A percentile compares a stretch with the other conserved stretches of the same genome.
Evolutionary conservation across 495 filamentous ascomycete genomes (phyloP).

Genomic region (Beverwykella pulmonaria): DNA sequence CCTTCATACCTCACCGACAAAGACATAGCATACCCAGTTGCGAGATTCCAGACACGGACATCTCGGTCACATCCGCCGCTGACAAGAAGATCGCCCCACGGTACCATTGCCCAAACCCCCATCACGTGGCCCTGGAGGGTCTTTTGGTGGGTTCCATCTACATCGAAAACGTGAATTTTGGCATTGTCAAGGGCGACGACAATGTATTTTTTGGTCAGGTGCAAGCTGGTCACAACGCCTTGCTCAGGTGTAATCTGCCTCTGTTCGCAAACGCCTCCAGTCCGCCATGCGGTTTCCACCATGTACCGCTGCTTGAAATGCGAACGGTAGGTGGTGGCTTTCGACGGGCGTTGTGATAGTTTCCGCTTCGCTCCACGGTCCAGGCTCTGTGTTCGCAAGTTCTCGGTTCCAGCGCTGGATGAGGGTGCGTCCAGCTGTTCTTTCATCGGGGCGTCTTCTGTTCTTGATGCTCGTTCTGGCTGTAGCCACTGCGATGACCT

Average conservation of each 20-base stretch:
- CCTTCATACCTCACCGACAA: neutral
- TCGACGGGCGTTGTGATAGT: slow-evolving; percentile 39
- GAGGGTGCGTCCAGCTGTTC: slow-evolving; percentile 20
- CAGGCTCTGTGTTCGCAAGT: slow-evolving; percentile 36
- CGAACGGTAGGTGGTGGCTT: slow-evolving; percentile 76
- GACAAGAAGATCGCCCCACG: slow-evolving; percentile 93
- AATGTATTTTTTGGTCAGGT: slow-evolving; percentile 93
- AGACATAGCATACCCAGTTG: slow-evolving; percentile 71
- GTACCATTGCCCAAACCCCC: slow-evolving; percentile 99
- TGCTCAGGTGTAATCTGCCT: slow-evolving; percentile 92
- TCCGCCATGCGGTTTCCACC: slow-evolving; percentile 95
- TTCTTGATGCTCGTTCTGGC: slow-evolving; percentile 17
- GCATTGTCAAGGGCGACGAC: slow-evolving; percentile 97
- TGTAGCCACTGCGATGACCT: slow-evolving; percentile 18
- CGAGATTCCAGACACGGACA: slow-evolving; percentile 96
- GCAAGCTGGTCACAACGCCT: slow-evolving; percentile 93
- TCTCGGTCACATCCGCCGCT: slow-evolving; percentile 97
- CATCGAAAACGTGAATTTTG: slow-evolving; percentile 97
- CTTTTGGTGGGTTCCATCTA: slow-evolving; percentile 81
- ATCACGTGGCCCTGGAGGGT: slow-evolving; percentile 95
- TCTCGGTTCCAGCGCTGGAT: slow-evolving; percentile 11
- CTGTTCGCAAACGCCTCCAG: slow-evolving; percentile 75
- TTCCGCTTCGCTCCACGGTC: slow-evolving; percentile 28
- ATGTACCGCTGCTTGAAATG: slow-evolving; percentile 98
- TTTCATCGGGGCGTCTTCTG: slow-evolving; percentile 9